Conservation (phyloP, 495 filamentous ascomycete species). For the Penicillium verhagenii region DNA sequence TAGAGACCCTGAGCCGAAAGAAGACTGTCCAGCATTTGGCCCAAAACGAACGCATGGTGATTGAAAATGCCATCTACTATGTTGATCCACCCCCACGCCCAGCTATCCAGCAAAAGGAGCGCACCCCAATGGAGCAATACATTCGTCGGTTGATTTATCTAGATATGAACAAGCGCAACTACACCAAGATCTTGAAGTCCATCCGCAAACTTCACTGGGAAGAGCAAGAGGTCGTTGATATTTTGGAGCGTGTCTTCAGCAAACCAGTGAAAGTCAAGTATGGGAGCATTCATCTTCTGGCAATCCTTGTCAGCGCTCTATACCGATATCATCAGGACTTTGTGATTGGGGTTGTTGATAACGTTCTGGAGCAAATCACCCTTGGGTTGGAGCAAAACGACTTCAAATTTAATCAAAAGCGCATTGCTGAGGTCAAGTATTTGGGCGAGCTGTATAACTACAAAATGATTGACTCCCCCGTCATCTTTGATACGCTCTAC, state of each 20-base stretch:
- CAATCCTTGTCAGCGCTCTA: constrained; percentile 83
- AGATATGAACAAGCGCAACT: constrained; percentile 91
- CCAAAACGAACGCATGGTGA: constrained; percentile 94
- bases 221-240: constrained; percentile 78
- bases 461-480: constrained; percentile 91
- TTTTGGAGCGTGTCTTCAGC: constrained; percentile 88
- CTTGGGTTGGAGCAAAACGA: constrained; percentile 92
- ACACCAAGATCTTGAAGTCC: constrained; percentile 88
- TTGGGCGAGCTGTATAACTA: constrained; percentile 98
- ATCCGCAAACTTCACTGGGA: constrained; percentile 98
- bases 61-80: constrained; percentile 98
- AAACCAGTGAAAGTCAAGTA: constrained; percentile 98
- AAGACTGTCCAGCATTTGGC: constrained; percentile 93
- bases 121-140: constrained; percentile 88
- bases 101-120: constrained; percentile 94
- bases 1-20: constrained; percentile 94
- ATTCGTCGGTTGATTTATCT: constrained; percentile 87
- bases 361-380: constrained; percentile 82
- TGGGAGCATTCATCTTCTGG: constrained; percentile 92
- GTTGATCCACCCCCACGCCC: constrained; percentile 92
- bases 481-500: constrained; percentile 95
- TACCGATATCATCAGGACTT: constrained; percentile 92
- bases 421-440: constrained; percentile 94
- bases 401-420: constrained; percentile 96
- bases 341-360: constrained; percentile 82